These are phyloP conservation scores for Neckera pumila DNA, from an alignment of 225 moss, liverwort and hornwort genomes.

Conservation along the genomic window DNA sequence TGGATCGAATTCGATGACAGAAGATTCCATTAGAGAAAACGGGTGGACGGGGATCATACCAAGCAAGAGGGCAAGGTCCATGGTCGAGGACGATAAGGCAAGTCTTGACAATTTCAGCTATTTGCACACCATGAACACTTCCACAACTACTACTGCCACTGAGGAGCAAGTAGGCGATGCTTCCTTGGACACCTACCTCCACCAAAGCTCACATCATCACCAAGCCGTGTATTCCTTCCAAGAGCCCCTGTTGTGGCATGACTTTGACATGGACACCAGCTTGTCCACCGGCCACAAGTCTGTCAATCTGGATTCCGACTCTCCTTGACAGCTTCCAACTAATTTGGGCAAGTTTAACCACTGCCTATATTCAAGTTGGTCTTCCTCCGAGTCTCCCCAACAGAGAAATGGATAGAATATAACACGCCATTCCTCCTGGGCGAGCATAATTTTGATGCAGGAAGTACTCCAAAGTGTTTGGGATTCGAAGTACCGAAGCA, in stretches of 20 bases:
- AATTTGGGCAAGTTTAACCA: neutral
- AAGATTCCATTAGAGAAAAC: neutral
- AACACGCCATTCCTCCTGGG: neutral
- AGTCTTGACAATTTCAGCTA: conserved; percentile 3
- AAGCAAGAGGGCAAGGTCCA: neutral
- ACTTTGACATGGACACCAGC: conserved; percentile 30
- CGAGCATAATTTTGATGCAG: neutral
- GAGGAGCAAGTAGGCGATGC: conserved; percentile 9
- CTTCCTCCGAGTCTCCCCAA: neutral
- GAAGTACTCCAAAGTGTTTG: neutral
- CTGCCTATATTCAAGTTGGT: neutral
- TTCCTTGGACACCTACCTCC: conserved; percentile 28
- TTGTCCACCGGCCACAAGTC: conserved; percentile 14
- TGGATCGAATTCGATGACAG: neutral
- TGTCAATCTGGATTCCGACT: conserved; percentile 11
- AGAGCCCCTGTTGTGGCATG: conserved; percentile 30
- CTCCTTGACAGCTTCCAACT: neutral
- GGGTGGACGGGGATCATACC: conserved; percentile 2
- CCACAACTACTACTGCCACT: neutral
- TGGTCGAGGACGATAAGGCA: neutral
- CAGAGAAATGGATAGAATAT: neutral
- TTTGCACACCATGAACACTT: conserved; percentile 17
- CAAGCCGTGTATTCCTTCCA: conserved; percentile 25
- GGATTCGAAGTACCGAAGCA: neutral
- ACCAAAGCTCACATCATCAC: conserved; percentile 9